phyloP scores from a whole-genome alignment of 148 eudicot species.

The Rhododendron mucronatum region DNA sequence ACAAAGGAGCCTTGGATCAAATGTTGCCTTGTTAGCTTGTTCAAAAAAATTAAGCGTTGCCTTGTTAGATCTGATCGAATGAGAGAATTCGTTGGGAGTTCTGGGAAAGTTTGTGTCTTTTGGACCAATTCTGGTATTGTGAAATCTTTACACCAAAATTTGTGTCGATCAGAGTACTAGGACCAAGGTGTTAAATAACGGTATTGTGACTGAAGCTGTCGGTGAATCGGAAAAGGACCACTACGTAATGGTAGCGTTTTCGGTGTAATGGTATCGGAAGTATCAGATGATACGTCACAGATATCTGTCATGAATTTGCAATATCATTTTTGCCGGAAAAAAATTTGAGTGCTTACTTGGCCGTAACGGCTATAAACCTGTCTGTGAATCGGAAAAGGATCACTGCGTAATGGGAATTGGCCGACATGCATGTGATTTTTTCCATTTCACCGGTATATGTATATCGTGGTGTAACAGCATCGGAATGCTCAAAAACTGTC shows the following conservation, averaged over 20 bases:
- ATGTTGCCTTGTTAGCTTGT: neutral
- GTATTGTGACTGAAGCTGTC: neutral
- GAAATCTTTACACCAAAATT: neutral
- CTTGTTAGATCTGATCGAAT: slow-evolving; percentile 4
- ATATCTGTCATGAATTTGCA: too few species aligned
- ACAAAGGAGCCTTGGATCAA: neutral
- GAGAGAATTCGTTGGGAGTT: neutral
- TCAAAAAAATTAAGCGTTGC: neutral
- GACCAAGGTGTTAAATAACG: neutral
- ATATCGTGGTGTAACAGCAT: too few species aligned
- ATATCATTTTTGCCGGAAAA: neutral
- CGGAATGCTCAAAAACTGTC: too few species aligned
- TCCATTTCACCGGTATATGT: neutral
- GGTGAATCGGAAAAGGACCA: too few species aligned
- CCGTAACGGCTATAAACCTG: neutral
- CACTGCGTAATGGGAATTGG: neutral
- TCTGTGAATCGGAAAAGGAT: neutral
- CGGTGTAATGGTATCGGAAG: too few species aligned
- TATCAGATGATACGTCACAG: too few species aligned
- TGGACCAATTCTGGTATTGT: neutral
- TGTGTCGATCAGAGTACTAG: neutral
- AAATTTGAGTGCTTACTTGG: neutral
- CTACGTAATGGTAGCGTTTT: neutral
- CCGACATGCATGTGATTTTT: neutral
- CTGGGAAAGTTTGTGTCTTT: neutral